Base-by-base conservation (phyloP, 2,329 filamentous ascomycete genomes). In the Fusarium succisae region DNA sequence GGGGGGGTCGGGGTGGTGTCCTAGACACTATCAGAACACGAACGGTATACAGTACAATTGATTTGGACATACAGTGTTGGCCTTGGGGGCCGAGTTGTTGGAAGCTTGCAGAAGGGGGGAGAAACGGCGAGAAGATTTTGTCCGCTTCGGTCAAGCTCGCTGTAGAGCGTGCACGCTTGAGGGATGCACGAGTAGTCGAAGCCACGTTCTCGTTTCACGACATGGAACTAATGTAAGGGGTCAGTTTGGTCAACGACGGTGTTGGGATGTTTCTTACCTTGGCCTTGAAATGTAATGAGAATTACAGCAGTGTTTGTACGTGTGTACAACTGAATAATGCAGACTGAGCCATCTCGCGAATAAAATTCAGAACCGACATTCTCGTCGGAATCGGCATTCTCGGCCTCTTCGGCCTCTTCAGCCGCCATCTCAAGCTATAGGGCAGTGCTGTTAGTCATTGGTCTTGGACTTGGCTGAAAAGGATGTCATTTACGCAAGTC, bases 371-470 rank as follows among this genome's bases (percentile, higher is more conserved):
- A 15, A 22, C 5, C 39, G 22, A 22, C 39, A n/a, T 1, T 8
- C 39, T n/a, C 39, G 26, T 2, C 26, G 26, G 26, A 6, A 26
- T 26, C 20, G 7, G 38, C 11, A 22, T n/a, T 8, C 5, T 41
- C 22, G 13, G 35, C 35, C 35, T 37, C 15, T 15, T 38, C 37
- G 5, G 38, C 38, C 11, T 41, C 30, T 26, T 26, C 4, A 12
- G 5, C 30, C 1, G 28, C 39, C 39, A 14, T 41, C 8, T 41
- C 13, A 0, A 0, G 3, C 39, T 41, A 41, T 4, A 3, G 39
- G 0, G 39, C 22, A n/a, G 4, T n/a, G 22, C 5, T 41, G 13
- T 41, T 41, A n/a, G 13, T 9, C 0, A n/a, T 41, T 0, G 4
- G n/a, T 9, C 39, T 20, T 15, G 8, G 39, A 41, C 12, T 41